Conservation (phyloP, 495 filamentous ascomycete genomes). For the Physcia stellaris region DNA sequence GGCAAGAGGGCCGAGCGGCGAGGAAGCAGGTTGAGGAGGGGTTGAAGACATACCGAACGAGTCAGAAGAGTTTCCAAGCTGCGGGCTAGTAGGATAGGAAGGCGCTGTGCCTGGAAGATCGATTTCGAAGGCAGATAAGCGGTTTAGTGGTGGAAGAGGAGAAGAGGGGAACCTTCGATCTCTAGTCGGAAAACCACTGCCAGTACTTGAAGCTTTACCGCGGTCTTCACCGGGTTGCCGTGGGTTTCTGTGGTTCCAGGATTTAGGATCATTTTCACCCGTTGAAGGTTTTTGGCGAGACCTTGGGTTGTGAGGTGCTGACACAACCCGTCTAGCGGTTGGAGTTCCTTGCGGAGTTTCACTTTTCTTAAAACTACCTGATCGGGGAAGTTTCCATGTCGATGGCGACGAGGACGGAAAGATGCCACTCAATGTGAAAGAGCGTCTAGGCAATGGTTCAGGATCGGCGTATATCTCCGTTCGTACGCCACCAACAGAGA, state of each 20-base stretch:
- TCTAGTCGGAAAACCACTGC: too few species aligned
- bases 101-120: conserved; percentile 30
- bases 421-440: conserved; percentile 22
- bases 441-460: conserved; percentile 16
- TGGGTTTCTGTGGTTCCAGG: neutral
- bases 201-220: too few species aligned
- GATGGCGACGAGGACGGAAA: conserved; percentile 19
- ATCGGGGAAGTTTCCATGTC: conserved; percentile 16
- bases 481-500: neutral
- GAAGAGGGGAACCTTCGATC: too few species aligned
- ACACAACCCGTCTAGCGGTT: conserved; percentile 13
- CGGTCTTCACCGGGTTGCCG: neutral
- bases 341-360: conserved; percentile 4
- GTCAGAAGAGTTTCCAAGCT: conserved; percentile 18
- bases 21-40: conserved; percentile 9
- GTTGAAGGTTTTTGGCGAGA: too few species aligned
- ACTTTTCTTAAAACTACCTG: conserved; percentile 12
- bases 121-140: conserved; percentile 43
- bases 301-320: conserved; percentile 16
- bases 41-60: conserved; percentile 6
- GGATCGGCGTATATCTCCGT: neutral
- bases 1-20: conserved; percentile 7
- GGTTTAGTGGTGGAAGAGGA: conserved; percentile 40
- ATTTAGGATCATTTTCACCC: too few species aligned
- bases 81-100: conserved; percentile 22